Base-by-base conservation (phyloP, 805 yeast genomes). In the Ogataea thermomethanolica region DNA sequence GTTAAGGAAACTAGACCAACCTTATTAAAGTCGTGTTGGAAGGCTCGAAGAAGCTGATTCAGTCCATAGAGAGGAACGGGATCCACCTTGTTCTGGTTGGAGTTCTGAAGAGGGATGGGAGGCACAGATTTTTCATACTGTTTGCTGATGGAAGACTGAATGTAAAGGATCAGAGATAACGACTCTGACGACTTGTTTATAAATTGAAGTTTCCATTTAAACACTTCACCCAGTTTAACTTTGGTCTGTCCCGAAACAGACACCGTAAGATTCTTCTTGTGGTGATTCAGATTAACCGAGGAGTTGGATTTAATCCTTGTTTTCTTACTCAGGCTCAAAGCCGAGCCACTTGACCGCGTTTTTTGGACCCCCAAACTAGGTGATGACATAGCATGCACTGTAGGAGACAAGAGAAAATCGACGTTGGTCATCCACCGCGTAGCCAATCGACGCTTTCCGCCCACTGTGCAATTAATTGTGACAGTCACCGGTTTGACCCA, bases 121-220 rank as follows among this genome's bases (percentile, higher is more conserved):
- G 69, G 68, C 17, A 63, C 50, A 7, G 62, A 56, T 29, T 65
- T 65, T 35, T 65, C 69, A 44, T 62, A 62, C 13, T 54, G 55
- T 25, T 64, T 62, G 23, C 51, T 55, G 7, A 59, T 51, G 7
- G 64, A 56, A 8, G 66, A 56, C 37, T 70, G 73, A 31, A 70
- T 62, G 39, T 64, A 67, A 39, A 84, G 61, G 3, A 84, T 68
- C 33, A 84, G 56, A 39, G 76, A 73, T 45, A 82, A 61, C 17
- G 69, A 69, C 5, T 54, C 62, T n/a, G 61, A 49, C 1, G 84
- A 73, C 44, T 70, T 71, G 63, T 85, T 85, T 37, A 82, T 71
- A 1, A 83, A 78, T 50, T 79, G 84, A 10, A 85, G 67, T 34
- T 71, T 71, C 84, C 90, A 80, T 39, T 67, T 71, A 55, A 76